phyloP scores from a whole-genome alignment of 352 stramenopile genomes.

The Aphanomyces euteiches region DNA sequence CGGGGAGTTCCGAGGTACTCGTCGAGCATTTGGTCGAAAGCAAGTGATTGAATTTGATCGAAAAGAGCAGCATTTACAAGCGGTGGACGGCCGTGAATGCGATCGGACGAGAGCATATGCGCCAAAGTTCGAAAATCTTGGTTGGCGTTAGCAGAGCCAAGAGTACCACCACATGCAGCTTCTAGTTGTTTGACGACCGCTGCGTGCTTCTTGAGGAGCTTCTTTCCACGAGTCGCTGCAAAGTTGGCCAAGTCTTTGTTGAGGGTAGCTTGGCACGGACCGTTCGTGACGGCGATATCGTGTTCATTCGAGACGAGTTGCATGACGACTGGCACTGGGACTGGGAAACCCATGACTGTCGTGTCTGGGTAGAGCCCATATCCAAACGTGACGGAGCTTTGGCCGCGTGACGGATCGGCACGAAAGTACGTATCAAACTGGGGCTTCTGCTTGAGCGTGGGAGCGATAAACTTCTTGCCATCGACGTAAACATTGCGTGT shows the following conservation, averaged over 20 bases:
- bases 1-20: slow-evolving; percentile 74
- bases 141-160: not conserved
- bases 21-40: slow-evolving; percentile 81
- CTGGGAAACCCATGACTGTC: slow-evolving; percentile 50
- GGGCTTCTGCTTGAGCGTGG: slow-evolving; percentile 62
- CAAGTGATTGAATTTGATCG: slow-evolving; percentile 54
- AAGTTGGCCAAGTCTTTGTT: slow-evolving; percentile 54
- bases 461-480: slow-evolving; percentile 59
- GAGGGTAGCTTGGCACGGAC: slow-evolving; percentile 55
- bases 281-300: slow-evolving; percentile 75
- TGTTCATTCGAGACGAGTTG: slow-evolving; percentile 79
- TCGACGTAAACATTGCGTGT: slow-evolving; percentile 67
- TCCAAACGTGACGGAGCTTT: slow-evolving; percentile 66
- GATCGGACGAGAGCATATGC: slow-evolving; percentile 81
- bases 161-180: slow-evolving; percentile 42
- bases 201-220: slow-evolving; percentile 53
- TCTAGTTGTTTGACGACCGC: slow-evolving; percentile 49
- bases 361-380: slow-evolving; percentile 78
- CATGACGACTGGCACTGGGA: slow-evolving; percentile 81
- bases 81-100: slow-evolving; percentile 52
- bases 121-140: slow-evolving; percentile 52
- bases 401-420: slow-evolving; percentile 68
- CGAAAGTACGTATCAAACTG: slow-evolving; percentile 86
- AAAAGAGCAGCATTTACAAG: slow-evolving; percentile 51
- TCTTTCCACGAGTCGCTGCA: slow-evolving; percentile 46